Percentiles rank a stretch among this genome's conserved stretches.
These are phyloP conservation scores for Penicillium coprophilum DNA, from an alignment of 495 filamentous ascomycete genomes.

Conservation along the genomic window DNA sequence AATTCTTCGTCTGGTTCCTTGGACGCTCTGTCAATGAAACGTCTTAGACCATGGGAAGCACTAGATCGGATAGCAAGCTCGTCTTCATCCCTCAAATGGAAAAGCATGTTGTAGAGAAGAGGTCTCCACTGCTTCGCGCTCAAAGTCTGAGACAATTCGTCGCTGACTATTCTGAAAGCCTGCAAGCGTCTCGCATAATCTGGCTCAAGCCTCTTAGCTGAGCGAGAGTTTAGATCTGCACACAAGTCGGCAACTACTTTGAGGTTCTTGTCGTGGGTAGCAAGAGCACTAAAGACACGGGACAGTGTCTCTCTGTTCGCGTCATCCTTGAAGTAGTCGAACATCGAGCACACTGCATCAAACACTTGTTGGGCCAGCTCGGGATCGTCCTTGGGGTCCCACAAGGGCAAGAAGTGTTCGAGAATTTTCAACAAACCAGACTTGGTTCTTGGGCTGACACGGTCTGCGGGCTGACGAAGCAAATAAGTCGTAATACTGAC, in stretches of 20 bases:
- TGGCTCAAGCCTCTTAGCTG: slow-evolving; percentile 64
- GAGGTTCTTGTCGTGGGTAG: slow-evolving; percentile 58
- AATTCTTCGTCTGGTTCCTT: slow-evolving; percentile 39
- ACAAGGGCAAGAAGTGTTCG: slow-evolving; percentile 70
- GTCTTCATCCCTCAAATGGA: slow-evolving; percentile 80
- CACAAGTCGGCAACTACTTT: slow-evolving; percentile 69
- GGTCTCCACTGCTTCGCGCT: slow-evolving; percentile 83
- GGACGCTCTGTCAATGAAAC: slow-evolving; percentile 67
- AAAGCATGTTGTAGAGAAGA: slow-evolving; percentile 87
- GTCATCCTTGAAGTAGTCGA: slow-evolving; percentile 82
- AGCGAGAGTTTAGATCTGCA: slow-evolving; percentile 75
- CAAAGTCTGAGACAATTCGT: slow-evolving; percentile 50
- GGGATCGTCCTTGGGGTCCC: slow-evolving; percentile 49
- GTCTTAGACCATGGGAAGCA: slow-evolving; percentile 73
- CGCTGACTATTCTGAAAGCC: slow-evolving; percentile 74
- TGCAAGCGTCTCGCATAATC: slow-evolving; percentile 79
- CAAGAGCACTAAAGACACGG: slow-evolving; percentile 67
- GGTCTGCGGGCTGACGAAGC: slow-evolving; percentile 75
- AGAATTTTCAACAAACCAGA: slow-evolving; percentile 71
- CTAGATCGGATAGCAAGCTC: slow-evolving; percentile 85
- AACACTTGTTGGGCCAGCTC: slow-evolving; percentile 50
- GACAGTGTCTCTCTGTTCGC: slow-evolving; percentile 68
- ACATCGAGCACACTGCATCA: slow-evolving; percentile 70
- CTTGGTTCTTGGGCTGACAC: slow-evolving; percentile 82
- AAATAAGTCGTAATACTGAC: slow-evolving; percentile 76